Evolutionary conservation across 116 monocot species (phyloP), one percentile per base, ranked within the genome.

Genomic region (Zostera marina): DNA sequence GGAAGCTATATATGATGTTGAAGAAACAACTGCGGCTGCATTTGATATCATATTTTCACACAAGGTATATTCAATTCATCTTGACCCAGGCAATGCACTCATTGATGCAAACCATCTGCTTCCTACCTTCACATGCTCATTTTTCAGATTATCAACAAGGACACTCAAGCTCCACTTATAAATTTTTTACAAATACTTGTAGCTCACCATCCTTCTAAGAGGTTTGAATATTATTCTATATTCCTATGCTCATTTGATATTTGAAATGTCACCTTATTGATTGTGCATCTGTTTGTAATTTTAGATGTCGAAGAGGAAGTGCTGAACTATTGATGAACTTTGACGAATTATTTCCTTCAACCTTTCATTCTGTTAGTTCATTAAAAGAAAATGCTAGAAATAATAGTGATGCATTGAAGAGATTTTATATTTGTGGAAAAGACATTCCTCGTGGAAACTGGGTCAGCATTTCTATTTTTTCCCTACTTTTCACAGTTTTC

Each of bases 121-220:
- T 32, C 14, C 38, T 51, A 51, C 16, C 39, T 16, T 16, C 4
- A 13, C 38, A 32, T 15, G 1, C 8, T 9, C 23, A 61, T 8
- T 26, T 61, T 46, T 59, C 45, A 98, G 96, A 89, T 83, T 85
- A 85, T 98, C 38, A 90, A 75, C 44, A 44, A 70, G 61, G 74
- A 72, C 40, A 86, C 82, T 58, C 79, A 70, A 60, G 75, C 74
- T 2, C 61, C 86, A 41, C 66, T 98, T 62, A 81, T 98, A 63
- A 90, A 76, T 62, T 98, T 98, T 58, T 73, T 98, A 47, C 98
- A 98, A 70, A 78, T 98, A 66, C 78, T 90, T 66, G 80, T 70
- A 40, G 70, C 78, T 59, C 98, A 86, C 76, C 98, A 98, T 83
- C 98, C 98, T 68, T 98, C 98, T 22, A 85, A 73, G 68, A 89